Base-by-base conservation (phyloP, 768 basidiomycete species). In the Lanmaoa rubissima region DNA sequence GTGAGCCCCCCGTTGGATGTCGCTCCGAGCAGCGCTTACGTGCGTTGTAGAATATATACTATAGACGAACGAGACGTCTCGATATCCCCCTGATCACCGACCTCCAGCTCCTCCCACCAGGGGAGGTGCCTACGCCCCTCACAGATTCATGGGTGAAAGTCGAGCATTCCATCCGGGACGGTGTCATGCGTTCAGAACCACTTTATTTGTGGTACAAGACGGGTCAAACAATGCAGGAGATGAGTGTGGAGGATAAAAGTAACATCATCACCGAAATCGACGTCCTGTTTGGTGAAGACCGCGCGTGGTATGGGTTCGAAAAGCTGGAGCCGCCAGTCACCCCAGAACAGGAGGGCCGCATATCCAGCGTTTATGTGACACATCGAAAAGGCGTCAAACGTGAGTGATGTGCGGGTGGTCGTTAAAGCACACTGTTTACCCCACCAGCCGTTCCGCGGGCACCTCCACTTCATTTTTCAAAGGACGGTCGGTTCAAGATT, bases 201-300 rank as follows among this genome's bases (percentile, higher is more conserved):
- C 74, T 90, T 13, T 88, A 76, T 67, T 65, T 96, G 19, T 97
- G 93, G 92, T 95, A 93, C 74, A 81, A 80, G 60, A 71, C 78
- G 10, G 87, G 84, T 8, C 88, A 89, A 65, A 82, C 86, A 1
- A 74, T 83, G 38, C 74, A 74, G 16, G 78, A 86, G 21, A 85
- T 91, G 82, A 75, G 73, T n/a, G 51, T 75, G 10, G 78, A 79
- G 40, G 82, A 88, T 62, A 78, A 79, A 57, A 67, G 77, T 35
- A 76, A 86, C 42, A 74, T 94, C 26, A 83, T 98, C 64, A 98
- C 94, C 1, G 94, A 98, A 70, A 59, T 98, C n/a, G 95, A 98
- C 66, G 79, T 98, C 4, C 72, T 92, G 0, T 97, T 85, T 66
- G 96, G 96, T 5, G 87, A 93, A 54, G 88, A 87, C 51, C 77